Evolutionary conservation across 441 rosid species (phyloP), one percentile per base, ranked within the genome.

Genomic region (Brassica hybrid): DNA sequence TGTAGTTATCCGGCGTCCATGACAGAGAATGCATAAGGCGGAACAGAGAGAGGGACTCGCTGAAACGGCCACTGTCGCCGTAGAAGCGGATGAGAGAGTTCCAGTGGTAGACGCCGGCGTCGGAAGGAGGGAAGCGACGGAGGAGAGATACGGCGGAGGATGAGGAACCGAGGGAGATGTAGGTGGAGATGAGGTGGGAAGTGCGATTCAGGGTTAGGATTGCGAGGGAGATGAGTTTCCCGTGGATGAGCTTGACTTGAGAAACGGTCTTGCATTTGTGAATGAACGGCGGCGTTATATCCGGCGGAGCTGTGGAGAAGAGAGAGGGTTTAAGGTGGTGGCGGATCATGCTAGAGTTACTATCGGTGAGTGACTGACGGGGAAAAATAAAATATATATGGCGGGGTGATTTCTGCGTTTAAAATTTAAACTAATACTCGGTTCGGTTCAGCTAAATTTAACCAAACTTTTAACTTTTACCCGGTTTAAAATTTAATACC

Each of bases 1-100:
- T 94, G 75, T 88, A 86, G 74, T 88, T 85, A 12, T 94, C 97
- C 38, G 98, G 97, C 48, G 80, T 72, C 87, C 91, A 91, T 9
- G 88, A 89, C 17, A 86, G 84, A 54, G 82, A 61, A 65, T 74
- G 80, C 97, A 94, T 90, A 36, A 50, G 67, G 38, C 82, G 76
- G 64, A 86, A 87, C 3, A 85, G 74, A 62, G 69, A 66, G 38
- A 93, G 80, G 8, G 78, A 81, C 5, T 88, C 84, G 18, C 60
- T 78, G 19, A 57, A 72, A 11, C 82, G 79, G 1, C 85, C 86
- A 57, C 81, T 81, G 18, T 43, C 78, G 50, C 88, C 79, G 54
- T 75, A 79, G 45, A 67, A 57, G 48, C 91, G 92, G 36, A 94
- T 90, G 18, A 91, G 88, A 64, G 83, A 74, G 77, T 94, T 94